phyloP scores from a whole-genome alignment of 805 yeast genomes.

The Yarrowia porcina region DNA sequence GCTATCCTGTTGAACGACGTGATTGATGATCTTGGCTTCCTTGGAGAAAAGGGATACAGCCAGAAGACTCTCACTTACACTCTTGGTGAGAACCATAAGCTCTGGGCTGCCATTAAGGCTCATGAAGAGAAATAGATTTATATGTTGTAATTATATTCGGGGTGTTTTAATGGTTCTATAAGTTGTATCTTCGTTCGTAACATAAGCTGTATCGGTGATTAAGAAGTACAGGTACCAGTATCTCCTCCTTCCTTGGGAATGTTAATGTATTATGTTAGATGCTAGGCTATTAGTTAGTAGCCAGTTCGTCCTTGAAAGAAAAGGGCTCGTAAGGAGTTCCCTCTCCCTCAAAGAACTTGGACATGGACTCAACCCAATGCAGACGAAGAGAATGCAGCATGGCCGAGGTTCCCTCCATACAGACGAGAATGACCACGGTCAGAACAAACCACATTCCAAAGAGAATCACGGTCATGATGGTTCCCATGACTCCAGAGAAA shows the following conservation, averaged over 20 bases:
- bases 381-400: constrained; percentile 97
- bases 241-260: background rate
- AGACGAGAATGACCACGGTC: constrained; percentile 85
- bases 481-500: constrained; percentile 61
- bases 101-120: constrained; percentile 48
- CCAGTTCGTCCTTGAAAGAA: constrained; percentile 46
- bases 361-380: constrained; percentile 99
- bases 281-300: constrained; percentile 9
- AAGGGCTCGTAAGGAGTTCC: constrained; percentile 91
- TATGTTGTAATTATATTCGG: too few relatives aligned
- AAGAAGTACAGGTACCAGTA: too few relatives aligned
- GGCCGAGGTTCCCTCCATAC: constrained; percentile 99
- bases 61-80: constrained; percentile 59
- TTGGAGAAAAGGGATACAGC: constrained; percentile 56
- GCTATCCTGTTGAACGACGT: constrained; percentile 80
- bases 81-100: constrained; percentile 72
- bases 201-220: too few relatives aligned
- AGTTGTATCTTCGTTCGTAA: too few relatives aligned
- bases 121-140: background rate
- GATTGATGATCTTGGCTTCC: constrained; percentile 60
- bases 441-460: constrained; percentile 94
- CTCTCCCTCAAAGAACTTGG: constrained; percentile 96
- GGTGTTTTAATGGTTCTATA: too few relatives aligned
- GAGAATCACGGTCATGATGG: constrained; percentile 67
- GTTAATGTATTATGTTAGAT: constrained; percentile 20